Evolutionary conservation across 1,284 basidiomycete genomes (phyloP).

Genomic region (Sanguinoderma infundibulare): DNA sequence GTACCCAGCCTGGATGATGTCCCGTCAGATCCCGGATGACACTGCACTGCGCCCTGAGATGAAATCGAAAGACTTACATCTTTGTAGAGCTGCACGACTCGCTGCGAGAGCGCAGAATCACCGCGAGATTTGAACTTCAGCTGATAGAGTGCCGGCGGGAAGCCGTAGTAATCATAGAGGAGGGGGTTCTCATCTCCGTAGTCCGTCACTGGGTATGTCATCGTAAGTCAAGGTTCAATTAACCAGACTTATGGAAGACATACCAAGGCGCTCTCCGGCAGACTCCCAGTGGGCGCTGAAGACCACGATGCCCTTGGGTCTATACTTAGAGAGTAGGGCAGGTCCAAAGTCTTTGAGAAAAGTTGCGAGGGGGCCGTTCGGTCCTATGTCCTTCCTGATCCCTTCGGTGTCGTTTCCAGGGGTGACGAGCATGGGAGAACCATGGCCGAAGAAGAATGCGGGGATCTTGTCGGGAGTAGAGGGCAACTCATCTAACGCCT

Average conservation of each 20-base stretch:
- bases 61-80: constrained; percentile 41
- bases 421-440: constrained; percentile 59
- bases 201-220: constrained; percentile 57
- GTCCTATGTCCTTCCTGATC: constrained; percentile 46
- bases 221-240: constrained; percentile 14
- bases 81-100: constrained; percentile 63
- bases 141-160: constrained; percentile 59
- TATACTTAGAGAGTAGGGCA: constrained; percentile 67
- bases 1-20: constrained; percentile 53
- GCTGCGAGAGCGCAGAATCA: constrained; percentile 56
- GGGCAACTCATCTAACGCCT: constrained; percentile 63
- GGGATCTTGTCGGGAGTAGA: constrained; percentile 66
- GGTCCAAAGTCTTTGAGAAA: constrained; percentile 77
- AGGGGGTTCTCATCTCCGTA: constrained; percentile 76
- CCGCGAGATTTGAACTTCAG: constrained; percentile 72
- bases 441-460: constrained; percentile 78
- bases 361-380: constrained; percentile 55
- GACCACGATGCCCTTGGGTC: constrained; percentile 75
- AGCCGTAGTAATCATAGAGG: constrained; percentile 76
- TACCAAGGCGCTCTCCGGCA: constrained; percentile 55
- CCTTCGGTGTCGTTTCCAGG: constrained; percentile 29
- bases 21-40: not conserved
- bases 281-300: constrained; percentile 86
- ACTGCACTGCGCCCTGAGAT: not conserved
- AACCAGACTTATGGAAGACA: constrained; percentile 11